These are phyloP conservation scores for Cryptosporidium sp. DNA, from an alignment of 169 alveolate genomes.

Conservation along the genomic window DNA sequence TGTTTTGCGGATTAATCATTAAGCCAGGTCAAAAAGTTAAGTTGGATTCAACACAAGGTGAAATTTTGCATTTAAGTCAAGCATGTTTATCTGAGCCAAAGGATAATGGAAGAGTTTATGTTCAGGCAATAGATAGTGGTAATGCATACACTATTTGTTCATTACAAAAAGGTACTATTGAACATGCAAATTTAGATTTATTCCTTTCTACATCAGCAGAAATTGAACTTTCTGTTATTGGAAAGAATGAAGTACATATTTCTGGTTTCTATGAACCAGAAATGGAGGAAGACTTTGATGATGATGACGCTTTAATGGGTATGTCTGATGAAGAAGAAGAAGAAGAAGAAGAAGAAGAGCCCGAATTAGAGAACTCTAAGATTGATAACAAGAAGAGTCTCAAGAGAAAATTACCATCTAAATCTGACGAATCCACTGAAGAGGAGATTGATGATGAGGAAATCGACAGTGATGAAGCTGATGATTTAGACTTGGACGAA, in stretches of 20 bases:
- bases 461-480: slow-evolving; percentile 82
- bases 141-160: slow-evolving; percentile 86
- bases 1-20: slow-evolving; percentile 79
- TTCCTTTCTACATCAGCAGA: slow-evolving; percentile 87
- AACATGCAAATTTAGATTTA: slow-evolving; percentile 87
- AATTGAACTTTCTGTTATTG: slow-evolving; percentile 85
- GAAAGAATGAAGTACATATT: slow-evolving; percentile 89
- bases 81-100: slow-evolving; percentile 90
- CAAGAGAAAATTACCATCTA: slow-evolving; percentile 52
- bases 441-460: slow-evolving; percentile 81
- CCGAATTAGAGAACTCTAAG: slow-evolving; percentile 11
- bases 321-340: slow-evolving; percentile 80
- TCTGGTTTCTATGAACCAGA: slow-evolving; percentile 91
- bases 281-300: slow-evolving; percentile 78
- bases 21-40: slow-evolving; percentile 80
- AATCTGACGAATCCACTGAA: slow-evolving; percentile 72
- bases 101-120: slow-evolving; percentile 86
- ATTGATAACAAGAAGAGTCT: slow-evolving; percentile 14
- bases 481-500: slow-evolving; percentile 79
- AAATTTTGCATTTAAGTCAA: slow-evolving; percentile 87
- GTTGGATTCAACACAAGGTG: slow-evolving; percentile 80
- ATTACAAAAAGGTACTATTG: slow-evolving; percentile 89
- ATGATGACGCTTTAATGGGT: slow-evolving; percentile 80
- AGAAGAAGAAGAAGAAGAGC: slow-evolving; percentile 79
- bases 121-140: slow-evolving; percentile 87